Evolutionary conservation across 495 filamentous ascomycete species (phyloP).

Genomic region (Geoglossum glabrum): DNA sequence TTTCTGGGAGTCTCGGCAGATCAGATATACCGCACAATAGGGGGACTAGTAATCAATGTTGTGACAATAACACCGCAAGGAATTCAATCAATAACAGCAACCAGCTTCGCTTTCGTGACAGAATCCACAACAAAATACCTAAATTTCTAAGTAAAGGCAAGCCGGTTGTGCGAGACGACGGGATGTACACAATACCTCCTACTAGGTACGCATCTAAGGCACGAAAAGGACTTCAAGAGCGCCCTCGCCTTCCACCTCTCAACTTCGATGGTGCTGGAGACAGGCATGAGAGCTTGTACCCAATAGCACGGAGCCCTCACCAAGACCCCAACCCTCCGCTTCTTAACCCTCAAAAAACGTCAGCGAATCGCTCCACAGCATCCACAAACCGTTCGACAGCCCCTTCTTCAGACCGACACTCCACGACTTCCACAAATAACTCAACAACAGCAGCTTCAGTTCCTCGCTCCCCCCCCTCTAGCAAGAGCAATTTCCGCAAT

Average conservation of each 20-base stretch:
- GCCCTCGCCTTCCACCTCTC: background rate
- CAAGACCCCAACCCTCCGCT: background rate
- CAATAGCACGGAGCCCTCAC: no score
- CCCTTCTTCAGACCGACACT: background rate
- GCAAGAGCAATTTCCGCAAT: background rate
- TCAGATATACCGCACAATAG: background rate
- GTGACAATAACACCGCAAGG: background rate
- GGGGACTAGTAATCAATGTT: background rate
- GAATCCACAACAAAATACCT: background rate
- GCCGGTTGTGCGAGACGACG: background rate
- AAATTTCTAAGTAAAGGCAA: background rate
- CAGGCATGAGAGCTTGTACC: background rate
- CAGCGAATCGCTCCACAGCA: background rate
- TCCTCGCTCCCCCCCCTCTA: background rate
- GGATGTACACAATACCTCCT: background rate
- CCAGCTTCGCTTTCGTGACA: background rate
- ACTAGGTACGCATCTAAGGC: background rate
- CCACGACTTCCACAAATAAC: background rate
- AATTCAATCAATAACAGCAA: background rate
- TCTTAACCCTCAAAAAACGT: background rate
- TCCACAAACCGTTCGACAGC: background rate
- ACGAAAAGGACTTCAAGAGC: background rate
- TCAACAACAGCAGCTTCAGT: background rate
- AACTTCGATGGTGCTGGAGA: background rate
- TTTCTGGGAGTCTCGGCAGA: background rate